Evolutionary conservation across 495 filamentous ascomycete genomes (phyloP), one percentile per base, ranked within the genome.

Genomic region (Penicillium nucicola): DNA sequence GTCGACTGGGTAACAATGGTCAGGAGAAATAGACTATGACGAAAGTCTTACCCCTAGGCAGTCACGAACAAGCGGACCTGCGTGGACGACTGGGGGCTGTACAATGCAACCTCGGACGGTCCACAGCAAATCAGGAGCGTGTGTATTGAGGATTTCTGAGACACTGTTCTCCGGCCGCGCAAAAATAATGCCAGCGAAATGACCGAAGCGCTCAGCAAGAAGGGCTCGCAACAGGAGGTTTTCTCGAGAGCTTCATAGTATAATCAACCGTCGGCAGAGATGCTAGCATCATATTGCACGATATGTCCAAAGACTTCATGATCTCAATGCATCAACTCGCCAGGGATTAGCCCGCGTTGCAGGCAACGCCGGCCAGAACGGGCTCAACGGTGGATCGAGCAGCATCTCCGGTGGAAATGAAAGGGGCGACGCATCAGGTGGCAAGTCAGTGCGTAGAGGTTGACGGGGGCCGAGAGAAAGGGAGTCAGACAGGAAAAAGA

Each of bases 351-450:
- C 36, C 14, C 11, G 33, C 20, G 15, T 37, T 46, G 19, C 10
- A 35, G 20, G 18, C 44, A 5, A 28, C 14, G 32, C 22, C 17
- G 18, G 20, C 6, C n/a, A 35, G 44, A 35, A 37, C 34, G n/a
- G 17, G 0, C 45, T n/a, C 0, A 20, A 18, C 0, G 22, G 23
- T n/a, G 44, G 45, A 47, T 48, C n/a, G 28, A 48, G 47, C 53
- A 42, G 33, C 43, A 48, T 57, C 44, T 57, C 45, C 28, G 41
- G 44, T n/a, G 18, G 36, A 57, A 57, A 57, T 52, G 32, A 54
- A 52, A 51, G 54, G 54, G 54, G 49, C 45, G 42, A 40, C 49
- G 40, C 44, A 22, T 50, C 35, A 31, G 19, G 41, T 31, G 30
- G 42, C 15, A 25, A 42, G 46, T 35, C 13, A 57, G 37, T 42